A percentile compares a stretch with the other conserved stretches of the same genome.
phyloP scores from a whole-genome alignment of 495 filamentous ascomycete genomes.

The Aspergillus haitiensis region DNA sequence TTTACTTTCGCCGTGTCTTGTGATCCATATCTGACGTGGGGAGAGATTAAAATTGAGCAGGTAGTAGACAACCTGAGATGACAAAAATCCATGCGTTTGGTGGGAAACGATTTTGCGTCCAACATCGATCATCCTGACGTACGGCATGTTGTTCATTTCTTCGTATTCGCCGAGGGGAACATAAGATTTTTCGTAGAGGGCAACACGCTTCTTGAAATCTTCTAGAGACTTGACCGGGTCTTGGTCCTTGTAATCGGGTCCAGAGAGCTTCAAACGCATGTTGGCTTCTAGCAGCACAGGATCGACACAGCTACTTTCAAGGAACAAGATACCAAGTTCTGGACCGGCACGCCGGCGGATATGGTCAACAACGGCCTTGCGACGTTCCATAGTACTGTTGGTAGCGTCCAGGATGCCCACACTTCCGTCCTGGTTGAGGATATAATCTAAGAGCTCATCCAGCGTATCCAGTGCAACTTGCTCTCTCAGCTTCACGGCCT shows the following conservation, averaged over 20 bases:
- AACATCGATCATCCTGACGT: conserved; percentile 96
- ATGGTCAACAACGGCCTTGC: conserved; percentile 78
- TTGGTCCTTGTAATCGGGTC: conserved; percentile 92
- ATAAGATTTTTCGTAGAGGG: conserved; percentile 89
- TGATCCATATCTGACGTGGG: conserved; percentile 96
- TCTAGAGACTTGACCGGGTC: conserved; percentile 78
- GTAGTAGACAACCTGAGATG: conserved; percentile 87
- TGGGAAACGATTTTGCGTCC: conserved; percentile 90
- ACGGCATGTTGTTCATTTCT: conserved; percentile 83
- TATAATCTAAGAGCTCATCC: conserved; percentile 86
- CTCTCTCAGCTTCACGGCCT: conserved; percentile 80
- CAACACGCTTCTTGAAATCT: conserved; percentile 93
- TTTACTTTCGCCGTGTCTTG: conserved; percentile 80
- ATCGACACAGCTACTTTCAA: conserved; percentile 91
- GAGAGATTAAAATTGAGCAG: conserved; percentile 94
- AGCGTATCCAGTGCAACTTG: conserved; percentile 89
- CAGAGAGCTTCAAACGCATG: conserved; percentile 96
- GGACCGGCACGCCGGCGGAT: conserved; percentile 82
- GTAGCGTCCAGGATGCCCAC: conserved; percentile 99
- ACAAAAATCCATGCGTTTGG: conserved; percentile 86
- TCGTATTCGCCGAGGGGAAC: conserved; percentile 89
- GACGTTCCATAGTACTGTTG: conserved; percentile 86
- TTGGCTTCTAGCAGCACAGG: conserved; percentile 83
- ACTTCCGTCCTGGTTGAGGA: conserved; percentile 77
- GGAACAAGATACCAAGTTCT: conserved; percentile 84